Percentiles rank a stretch among this genome's conserved stretches.
These are phyloP conservation scores for Cardamine occulta DNA, from an alignment of 345 rosid species.

Conservation along the genomic window DNA sequence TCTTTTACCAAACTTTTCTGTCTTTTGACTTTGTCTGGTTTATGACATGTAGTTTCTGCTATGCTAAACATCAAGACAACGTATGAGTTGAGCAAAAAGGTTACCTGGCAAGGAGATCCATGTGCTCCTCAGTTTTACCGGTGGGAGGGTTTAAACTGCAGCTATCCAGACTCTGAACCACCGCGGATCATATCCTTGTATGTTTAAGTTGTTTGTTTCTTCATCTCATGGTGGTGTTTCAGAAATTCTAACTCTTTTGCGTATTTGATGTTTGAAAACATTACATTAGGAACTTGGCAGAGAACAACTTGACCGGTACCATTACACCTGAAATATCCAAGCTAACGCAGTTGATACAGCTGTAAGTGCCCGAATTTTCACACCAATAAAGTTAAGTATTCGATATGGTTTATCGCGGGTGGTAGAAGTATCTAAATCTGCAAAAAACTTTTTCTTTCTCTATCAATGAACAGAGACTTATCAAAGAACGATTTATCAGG, in stretches of 20 bases:
- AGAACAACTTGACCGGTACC: too few species aligned
- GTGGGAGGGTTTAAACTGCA: conserved; percentile 57
- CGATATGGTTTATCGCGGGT: too few species aligned
- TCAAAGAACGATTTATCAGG: conserved; percentile 60
- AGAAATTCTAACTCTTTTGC: neutral
- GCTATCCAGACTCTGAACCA: conserved; percentile 16
- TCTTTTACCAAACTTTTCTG: neutral
- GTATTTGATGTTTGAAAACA: neutral
- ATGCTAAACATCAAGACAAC: conserved; percentile 46
- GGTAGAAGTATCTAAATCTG: too few species aligned
- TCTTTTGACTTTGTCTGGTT: neutral
- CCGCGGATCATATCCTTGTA: conserved; percentile 55
- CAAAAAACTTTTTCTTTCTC: too few species aligned
- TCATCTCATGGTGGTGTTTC: neutral
- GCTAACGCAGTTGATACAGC: too few species aligned
- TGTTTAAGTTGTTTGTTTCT: conserved; percentile 29
- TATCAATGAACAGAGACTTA: neutral
- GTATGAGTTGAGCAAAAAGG: conserved; percentile 35
- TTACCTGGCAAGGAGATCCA: conserved; percentile 64
- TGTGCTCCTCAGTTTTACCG: conserved; percentile 36
- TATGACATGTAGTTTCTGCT: conserved; percentile 46
- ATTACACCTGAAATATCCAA: too few species aligned
- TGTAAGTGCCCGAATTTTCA: too few species aligned
- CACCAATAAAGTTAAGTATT: too few species aligned
- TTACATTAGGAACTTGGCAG: too few species aligned